Evolutionary conservation across 2,329 filamentous ascomycete species (phyloP).

Genomic region (Leptosphaerulina australis): DNA sequence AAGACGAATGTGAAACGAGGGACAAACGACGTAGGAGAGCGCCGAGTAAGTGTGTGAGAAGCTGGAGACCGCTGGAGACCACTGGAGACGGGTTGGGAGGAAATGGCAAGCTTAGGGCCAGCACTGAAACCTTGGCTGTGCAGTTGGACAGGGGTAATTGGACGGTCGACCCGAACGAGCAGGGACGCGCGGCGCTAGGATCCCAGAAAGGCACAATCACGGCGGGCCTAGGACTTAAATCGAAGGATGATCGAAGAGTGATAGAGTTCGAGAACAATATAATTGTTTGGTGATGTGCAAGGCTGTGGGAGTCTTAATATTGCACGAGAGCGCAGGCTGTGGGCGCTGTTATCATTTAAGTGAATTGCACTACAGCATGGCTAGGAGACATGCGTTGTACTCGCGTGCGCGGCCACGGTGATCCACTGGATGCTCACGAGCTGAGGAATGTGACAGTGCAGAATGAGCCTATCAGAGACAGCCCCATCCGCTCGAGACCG

Average conservation of each 20-base stretch:
- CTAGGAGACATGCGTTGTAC: conserved; percentile 14
- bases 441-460: conserved; percentile 32
- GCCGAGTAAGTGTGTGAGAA: conserved; percentile 28
- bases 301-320: neutral
- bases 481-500: conserved; percentile 19
- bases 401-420: conserved; percentile 25
- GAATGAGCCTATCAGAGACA: conserved; percentile 22
- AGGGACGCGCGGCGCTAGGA: conserved; percentile 37
- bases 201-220: conserved; percentile 20
- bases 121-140: conserved; percentile 37
- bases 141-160: conserved; percentile 30
- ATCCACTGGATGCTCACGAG: conserved; percentile 21
- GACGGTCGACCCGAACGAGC: conserved; percentile 28
- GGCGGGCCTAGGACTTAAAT: conserved; percentile 16
- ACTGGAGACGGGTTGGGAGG: conserved; percentile 23
- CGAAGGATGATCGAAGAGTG: conserved; percentile 25
- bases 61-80: conserved; percentile 25
- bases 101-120: conserved; percentile 35
- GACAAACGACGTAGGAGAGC: conserved; percentile 35
- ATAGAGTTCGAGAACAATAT: conserved; percentile 30
- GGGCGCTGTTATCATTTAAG: conserved; percentile 8
- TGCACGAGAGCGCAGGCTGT: conserved; percentile 3
- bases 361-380: conserved; percentile 10
- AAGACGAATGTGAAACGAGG: conserved; percentile 43
- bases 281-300: conserved; percentile 7